Conservation (phyloP, 2,329 filamentous ascomycete species). For the Sphaerulina musiva region DNA sequence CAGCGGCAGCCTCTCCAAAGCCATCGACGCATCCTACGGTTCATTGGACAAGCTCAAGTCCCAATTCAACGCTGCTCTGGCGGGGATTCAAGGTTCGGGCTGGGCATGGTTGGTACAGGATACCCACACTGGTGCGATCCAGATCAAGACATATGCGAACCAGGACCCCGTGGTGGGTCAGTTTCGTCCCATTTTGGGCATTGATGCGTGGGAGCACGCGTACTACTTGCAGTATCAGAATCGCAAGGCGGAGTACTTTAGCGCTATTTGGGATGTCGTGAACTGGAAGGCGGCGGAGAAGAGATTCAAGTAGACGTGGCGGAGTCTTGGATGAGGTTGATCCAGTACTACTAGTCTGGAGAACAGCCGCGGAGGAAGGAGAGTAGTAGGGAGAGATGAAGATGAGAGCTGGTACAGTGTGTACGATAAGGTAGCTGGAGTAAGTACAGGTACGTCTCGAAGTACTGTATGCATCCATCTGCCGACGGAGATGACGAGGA, state of each 20-base stretch:
- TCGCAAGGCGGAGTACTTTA: conserved; percentile 93
- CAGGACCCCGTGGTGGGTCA: conserved; percentile 82
- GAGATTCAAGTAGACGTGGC: conserved; percentile 29
- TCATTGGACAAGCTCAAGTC: conserved; percentile 54
- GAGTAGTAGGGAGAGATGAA: too few species aligned
- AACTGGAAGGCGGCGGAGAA: conserved; percentile 79
- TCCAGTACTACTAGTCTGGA: too few species aligned
- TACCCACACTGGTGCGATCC: conserved; percentile 55
- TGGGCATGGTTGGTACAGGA: conserved; percentile 79
- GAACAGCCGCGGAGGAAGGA: too few species aligned
- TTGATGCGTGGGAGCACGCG: conserved; percentile 95
- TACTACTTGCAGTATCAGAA: conserved; percentile 97
- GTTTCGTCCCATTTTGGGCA: conserved; percentile 73
- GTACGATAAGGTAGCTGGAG: too few species aligned
- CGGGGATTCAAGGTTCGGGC: conserved; percentile 59
- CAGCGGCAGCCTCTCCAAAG: conserved; percentile 50
- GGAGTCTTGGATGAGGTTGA: not conserved
- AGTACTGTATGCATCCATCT: too few species aligned
- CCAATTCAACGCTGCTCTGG: conserved; percentile 58
- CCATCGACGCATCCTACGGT: conserved; percentile 55
- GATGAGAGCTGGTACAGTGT: too few species aligned
- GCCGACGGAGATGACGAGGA: too few species aligned
- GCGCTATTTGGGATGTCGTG: conserved; percentile 86
- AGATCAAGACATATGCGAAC: conserved; percentile 75
- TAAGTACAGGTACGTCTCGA: too few species aligned